Evolutionary conservation across 2,329 filamentous ascomycete genomes (phyloP).

Genomic region (Aureobasidium sp.): DNA sequence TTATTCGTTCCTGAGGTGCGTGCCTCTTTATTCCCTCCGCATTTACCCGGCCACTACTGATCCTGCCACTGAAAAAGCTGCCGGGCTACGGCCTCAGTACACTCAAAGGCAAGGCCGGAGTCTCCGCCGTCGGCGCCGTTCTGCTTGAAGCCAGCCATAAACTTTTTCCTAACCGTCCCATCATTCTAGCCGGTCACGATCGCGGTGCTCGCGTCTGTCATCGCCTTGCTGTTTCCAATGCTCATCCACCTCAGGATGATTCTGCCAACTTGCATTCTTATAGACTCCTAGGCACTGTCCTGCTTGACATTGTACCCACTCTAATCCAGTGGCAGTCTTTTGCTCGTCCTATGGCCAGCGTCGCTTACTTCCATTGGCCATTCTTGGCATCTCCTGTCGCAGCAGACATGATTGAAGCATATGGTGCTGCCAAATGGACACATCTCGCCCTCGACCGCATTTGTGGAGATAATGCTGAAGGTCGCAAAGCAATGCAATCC

Average conservation of each 20-base stretch:
- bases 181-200: slow-evolving; percentile 45
- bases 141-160: slow-evolving; percentile 35
- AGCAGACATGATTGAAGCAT: slow-evolving; percentile 36
- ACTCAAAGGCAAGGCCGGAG: slow-evolving; percentile 24
- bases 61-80: slow-evolving; percentile 24
- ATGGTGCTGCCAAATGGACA: slow-evolving; percentile 36
- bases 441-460: slow-evolving; percentile 28
- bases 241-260: slow-evolving; percentile 18
- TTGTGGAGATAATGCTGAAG: slow-evolving; percentile 25
- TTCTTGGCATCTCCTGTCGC: slow-evolving; percentile 43
- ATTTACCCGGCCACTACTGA: slow-evolving; percentile 1
- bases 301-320: slow-evolving; percentile 47
- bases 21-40: background rate
- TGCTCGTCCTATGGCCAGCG: slow-evolving; percentile 30
- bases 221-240: slow-evolving; percentile 39
- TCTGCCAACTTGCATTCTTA: slow-evolving; percentile 21
- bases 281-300: slow-evolving; percentile 33
- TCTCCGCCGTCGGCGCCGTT: slow-evolving; percentile 35
- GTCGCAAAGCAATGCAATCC: slow-evolving; percentile 23
- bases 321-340: slow-evolving; percentile 40
- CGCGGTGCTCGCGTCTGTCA: slow-evolving; percentile 45
- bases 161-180: slow-evolving; percentile 28
- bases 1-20: slow-evolving; percentile 39
- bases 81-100: slow-evolving; percentile 42
- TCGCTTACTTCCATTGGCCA: slow-evolving; percentile 45